Conservation (phyloP, 192 early-diverging fungal species). For the Rhizophagus sp. region DNA sequence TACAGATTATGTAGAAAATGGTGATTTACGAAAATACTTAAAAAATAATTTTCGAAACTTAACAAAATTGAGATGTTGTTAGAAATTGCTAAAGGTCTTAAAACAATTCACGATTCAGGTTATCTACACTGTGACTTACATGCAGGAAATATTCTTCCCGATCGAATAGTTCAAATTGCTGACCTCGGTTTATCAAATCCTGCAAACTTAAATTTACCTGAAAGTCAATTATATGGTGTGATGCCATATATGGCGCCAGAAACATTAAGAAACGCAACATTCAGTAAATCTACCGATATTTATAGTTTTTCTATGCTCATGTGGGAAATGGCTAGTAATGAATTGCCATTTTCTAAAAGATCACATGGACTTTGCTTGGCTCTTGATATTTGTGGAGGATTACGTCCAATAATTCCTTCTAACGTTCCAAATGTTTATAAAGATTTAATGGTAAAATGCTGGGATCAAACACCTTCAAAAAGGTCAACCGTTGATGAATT, state of each 20-base stretch:
- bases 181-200: background rate
- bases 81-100: background rate
- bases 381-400: background rate
- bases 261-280: constrained; percentile 28
- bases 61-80: constrained; percentile 5
- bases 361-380: background rate
- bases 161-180: background rate
- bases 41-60: background rate
- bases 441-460: no score
- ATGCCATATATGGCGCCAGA: constrained; percentile 44
- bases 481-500: no score
- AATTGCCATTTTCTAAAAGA: constrained; percentile 29
- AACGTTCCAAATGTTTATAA: no score
- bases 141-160: background rate
- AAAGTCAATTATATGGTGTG: constrained; percentile 28
- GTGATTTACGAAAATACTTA: constrained; percentile 3
- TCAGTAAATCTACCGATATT: constrained; percentile 37
- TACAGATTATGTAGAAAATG: constrained; percentile 4
- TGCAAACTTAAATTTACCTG: background rate
- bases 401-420: background rate
- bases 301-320: constrained; percentile 32
- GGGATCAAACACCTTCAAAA: no score
- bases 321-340: constrained; percentile 35
- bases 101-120: background rate
- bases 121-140: background rate